Evolutionary conservation across 257 asterid species (phyloP), one percentile per base, ranked within the genome.

Genomic region (Paulownia fortunei): DNA sequence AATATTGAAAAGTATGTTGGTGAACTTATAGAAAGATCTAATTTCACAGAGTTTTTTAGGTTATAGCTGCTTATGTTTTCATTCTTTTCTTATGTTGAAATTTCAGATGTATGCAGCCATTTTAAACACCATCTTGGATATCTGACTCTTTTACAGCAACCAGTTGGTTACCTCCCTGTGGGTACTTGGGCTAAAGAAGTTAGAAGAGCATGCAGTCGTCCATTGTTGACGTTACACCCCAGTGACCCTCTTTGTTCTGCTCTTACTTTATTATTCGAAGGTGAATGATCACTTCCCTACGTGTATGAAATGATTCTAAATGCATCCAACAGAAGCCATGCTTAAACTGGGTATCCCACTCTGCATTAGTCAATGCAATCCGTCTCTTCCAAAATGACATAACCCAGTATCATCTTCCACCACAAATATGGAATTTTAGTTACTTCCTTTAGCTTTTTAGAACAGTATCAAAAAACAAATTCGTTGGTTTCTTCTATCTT

Each of bases 141-240:
- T 77, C 79, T 90, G 58, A 87, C 92, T 60, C 70, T 87, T 81
- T 77, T 90, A 61, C 94, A 85, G 80, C 90, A 84, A 83, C 89
- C 92, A 16, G 80, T 91, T 44, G 88, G 90, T 74, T 77, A 74
- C 79, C 87, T 89, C 62, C 91, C 89, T 34, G 3, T 91, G 16
- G 97, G 95, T 61, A 80, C 95, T 41, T 89, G 93, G 95, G 79
- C 85, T 23, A 60, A 62, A 32, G 86, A 85, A 67, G 77, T 86
- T 86, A 73, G 86, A 72, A 10, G 80, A 76, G 59, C 69, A 41
- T 74, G 60, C 61, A 72, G 39, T 65, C 91, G 86, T 70, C 71
- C 67, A 18, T 83, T 92, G 56, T 80, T 87, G 67, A 88, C 87
- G 0, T 76, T 92, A 78, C 82, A 61, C 65, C 83, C 85, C 55